Evolutionary conservation across 768 basidiomycete genomes (phyloP), one percentile per base, ranked within the genome.

Genomic region (Leccinellum albellum): DNA sequence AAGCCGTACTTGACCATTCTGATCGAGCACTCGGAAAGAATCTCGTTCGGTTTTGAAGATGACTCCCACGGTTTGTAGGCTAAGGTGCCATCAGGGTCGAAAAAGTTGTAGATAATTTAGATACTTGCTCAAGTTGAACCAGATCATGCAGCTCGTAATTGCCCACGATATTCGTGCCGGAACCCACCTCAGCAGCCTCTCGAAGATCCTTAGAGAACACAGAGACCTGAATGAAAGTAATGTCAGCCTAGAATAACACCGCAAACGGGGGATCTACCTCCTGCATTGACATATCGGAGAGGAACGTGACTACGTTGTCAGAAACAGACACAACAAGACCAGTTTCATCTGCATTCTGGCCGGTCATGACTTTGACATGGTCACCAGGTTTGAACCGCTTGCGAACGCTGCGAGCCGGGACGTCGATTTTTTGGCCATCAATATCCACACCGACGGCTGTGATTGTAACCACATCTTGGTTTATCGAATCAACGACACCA

Each of bases 291-390:
- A 98, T 91, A 70, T 98, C 97, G n/a, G 93, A 96, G 63, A 97
- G 74, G 76, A 98, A 94, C 1, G 96, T 98, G 15, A 98, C 91
- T 24, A 94, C 85, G 51, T 94, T 92, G 65, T 92, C 91, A 4
- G 88, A 79, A 20, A 95, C 88, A 21, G 93, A 88, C 23, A 98
- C 89, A 35, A 99, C 96, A 64, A 98, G 80, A 76, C 97, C 97
- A 3, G 94, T 95, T 73, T 97, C 95, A 66, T 97, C 92, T 8
- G 85, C 83, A 67, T 98, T 97, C 73, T 94, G 87, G 23, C 97
- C 97, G 15, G 87, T 81, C 87, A 98, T 94, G 56, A 98, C 96
- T 75, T 98, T 98, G 74, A 99, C 94, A 66, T 99, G 97, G 74
- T 98, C 96, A 67, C 97, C 97, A 54, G 94, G 82, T 70, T 93